Evolutionary conservation across 805 yeast species (phyloP).

Genomic region (Yamadazyma paraphyllophila): DNA sequence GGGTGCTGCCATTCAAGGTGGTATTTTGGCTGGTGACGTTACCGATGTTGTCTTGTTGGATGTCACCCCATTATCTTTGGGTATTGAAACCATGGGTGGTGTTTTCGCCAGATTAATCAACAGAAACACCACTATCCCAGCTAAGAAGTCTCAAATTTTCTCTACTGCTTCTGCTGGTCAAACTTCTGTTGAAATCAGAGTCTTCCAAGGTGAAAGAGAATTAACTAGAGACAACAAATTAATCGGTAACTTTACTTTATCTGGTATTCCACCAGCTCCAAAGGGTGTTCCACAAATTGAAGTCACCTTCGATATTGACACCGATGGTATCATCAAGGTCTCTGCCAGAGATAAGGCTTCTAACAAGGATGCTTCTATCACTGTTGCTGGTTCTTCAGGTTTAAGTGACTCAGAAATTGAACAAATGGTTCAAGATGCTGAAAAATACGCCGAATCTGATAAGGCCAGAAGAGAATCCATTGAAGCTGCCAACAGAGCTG

Average conservation of each 20-base stretch:
- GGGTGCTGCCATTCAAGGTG: slow-evolving; percentile 98
- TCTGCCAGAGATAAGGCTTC: slow-evolving; percentile 92
- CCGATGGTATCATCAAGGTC: slow-evolving; percentile 96
- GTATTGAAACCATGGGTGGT: slow-evolving; percentile 98
- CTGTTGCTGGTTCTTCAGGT: slow-evolving; percentile 96
- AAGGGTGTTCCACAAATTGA: slow-evolving; percentile 94
- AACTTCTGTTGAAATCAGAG: slow-evolving; percentile 95
- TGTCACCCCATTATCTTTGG: slow-evolving; percentile 85
- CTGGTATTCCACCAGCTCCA: slow-evolving; percentile 95
- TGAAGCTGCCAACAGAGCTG: slow-evolving; percentile 83
- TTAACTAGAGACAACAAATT: slow-evolving; percentile 96
- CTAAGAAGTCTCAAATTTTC: slow-evolving; percentile 94
- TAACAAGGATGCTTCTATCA: slow-evolving; percentile 90
- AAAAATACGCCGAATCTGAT: slow-evolving; percentile 84
- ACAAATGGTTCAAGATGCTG: slow-evolving; percentile 88
- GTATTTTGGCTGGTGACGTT: slow-evolving; percentile 92
- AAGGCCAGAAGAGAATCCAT: slow-evolving; percentile 81
- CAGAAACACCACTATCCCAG: slow-evolving; percentile 95
- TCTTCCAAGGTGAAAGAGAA: slow-evolving; percentile 99
- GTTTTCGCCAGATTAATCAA: slow-evolving; percentile 89
- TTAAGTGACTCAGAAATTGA: slow-evolving; percentile 87
- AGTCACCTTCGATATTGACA: slow-evolving; percentile 94
- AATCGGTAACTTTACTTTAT: slow-evolving; percentile 92
- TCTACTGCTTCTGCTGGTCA: slow-evolving; percentile 96
- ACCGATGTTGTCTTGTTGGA: slow-evolving; percentile 87